phyloP scores from a whole-genome alignment of 169 alveolate genomes.

The Blepharisma undulans region DNA sequence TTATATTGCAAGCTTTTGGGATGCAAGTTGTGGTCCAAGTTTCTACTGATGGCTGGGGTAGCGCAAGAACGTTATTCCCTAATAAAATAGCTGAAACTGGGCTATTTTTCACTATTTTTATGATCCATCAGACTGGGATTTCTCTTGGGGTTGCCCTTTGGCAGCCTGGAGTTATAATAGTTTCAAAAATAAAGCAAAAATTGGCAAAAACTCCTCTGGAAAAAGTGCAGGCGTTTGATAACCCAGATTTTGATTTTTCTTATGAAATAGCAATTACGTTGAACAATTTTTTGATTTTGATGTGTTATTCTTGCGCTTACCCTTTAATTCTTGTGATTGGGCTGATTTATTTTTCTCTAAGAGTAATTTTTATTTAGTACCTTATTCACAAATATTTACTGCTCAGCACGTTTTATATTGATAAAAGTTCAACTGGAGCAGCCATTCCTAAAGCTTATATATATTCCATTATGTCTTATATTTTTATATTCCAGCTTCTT shows the following conservation, averaged over 20 bases:
- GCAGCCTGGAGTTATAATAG: background rate
- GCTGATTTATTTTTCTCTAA: background rate
- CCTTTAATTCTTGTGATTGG: conserved; percentile 12
- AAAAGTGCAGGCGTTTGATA: background rate
- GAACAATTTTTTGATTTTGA: background rate
- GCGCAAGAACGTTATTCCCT: background rate
- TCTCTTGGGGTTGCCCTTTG: background rate
- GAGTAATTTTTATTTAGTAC: conserved; percentile 27
- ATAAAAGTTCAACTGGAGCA: background rate
- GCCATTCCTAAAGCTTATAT: background rate
- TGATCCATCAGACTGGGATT: conserved; percentile 4
- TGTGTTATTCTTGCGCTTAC: background rate
- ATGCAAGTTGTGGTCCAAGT: background rate
- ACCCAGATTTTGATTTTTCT: background rate
- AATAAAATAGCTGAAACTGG: background rate
- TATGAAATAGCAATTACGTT: conserved; percentile 5
- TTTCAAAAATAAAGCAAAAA: background rate
- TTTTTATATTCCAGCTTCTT: background rate
- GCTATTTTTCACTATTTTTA: background rate
- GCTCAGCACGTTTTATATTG: background rate
- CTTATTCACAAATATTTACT: conserved; percentile 9
- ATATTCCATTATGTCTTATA: background rate
- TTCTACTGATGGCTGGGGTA: background rate
- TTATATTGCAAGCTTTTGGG: background rate
- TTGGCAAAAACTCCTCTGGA: background rate